Base-by-base conservation (phyloP, 1,139 yeast genomes). In the Nakaseomyces glabratus region DNA sequence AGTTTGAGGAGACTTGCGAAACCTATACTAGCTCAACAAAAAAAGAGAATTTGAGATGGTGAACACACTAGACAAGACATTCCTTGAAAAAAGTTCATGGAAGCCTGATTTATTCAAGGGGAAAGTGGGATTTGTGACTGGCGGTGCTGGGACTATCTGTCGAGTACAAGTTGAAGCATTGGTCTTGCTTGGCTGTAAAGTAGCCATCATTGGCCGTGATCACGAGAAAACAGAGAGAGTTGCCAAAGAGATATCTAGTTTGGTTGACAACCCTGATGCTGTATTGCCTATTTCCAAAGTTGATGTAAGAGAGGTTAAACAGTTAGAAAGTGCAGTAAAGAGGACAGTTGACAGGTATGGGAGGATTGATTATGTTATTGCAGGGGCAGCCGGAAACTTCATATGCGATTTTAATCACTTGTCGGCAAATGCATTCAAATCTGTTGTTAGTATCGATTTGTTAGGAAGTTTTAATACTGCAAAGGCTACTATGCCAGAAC, bases 371-470 rank as follows among this genome's bases (percentile, higher is more conserved):
- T 81, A 60, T 53, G 93, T 86, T 28, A 79, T 88, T 58, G 88
- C 93, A 26, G 97, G 96, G 13, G 96, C 97, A 2, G 96, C 96
- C 3, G 96, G 97, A 4, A 86, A 86, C 64, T 88, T 86, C 52
- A 59, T 88, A 44, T 66, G 86, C 21, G 93, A 84, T 55, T 75
- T 86, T 58, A 76, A 77, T 50, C 78, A 76, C 48, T 62, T 86
- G 44, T 79, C 93, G 2, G 58, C 86, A 24, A 84, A 84, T 51
- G 96, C 95, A 2, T 88, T 88, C 67, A 77, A 80, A 56, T 69
- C 93, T 0, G 96, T 88, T 19, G 69, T 85, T 17, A 76, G 75
- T 25, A 88, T 88, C 43, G 97, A 88, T 57, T 63, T 86, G 36
- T 59, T 85, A 29, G 97, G 96, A 2, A 76, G 93, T 9, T 85